phyloP scores from a whole-genome alignment of 2,329 filamentous ascomycete genomes.

The Geosmithia morbida region DNA sequence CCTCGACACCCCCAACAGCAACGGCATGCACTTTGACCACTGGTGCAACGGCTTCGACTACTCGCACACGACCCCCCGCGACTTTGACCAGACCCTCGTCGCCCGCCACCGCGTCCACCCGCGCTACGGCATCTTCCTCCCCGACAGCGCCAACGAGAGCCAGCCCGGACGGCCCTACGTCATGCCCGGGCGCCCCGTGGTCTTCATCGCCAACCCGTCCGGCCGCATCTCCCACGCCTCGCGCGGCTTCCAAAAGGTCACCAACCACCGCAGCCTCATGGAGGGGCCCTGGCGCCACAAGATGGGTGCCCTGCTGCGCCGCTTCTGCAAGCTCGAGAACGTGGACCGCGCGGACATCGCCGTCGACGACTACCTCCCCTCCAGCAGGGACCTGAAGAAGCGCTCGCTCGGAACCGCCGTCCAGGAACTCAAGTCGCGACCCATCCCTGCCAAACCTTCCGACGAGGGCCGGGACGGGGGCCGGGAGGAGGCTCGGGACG shows the following conservation, averaged over 20 bases:
- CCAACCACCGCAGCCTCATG: constrained; percentile 16
- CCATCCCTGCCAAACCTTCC: constrained; percentile 10
- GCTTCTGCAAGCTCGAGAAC: constrained; percentile 20
- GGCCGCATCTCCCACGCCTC: constrained; percentile 34
- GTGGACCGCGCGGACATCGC: constrained; percentile 18
- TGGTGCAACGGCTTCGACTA: constrained; percentile 38
- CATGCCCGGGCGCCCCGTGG: constrained; percentile 30
- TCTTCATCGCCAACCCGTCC: constrained; percentile 30
- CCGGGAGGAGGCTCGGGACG: constrained; percentile 8
- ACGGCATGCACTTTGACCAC: constrained; percentile 38
- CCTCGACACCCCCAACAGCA: constrained; percentile 36
- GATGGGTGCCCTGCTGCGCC: constrained; percentile 17
- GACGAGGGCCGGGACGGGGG: constrained; percentile 10
- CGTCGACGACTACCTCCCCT: constrained; percentile 15
- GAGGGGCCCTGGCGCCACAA: constrained; percentile 18
- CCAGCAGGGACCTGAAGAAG: constrained; percentile 16
- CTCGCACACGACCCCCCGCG: constrained; percentile 28
- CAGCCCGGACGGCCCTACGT: constrained; percentile 24
- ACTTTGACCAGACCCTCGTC: constrained; percentile 35
- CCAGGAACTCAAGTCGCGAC: constrained; percentile 15
- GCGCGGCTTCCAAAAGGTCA: constrained; percentile 22
- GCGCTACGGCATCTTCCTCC: constrained; percentile 35
- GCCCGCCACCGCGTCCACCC: constrained; percentile 36
- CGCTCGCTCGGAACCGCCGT: constrained; percentile 20
- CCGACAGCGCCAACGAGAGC: constrained; percentile 27